Conservation (phyloP, 2,329 filamentous ascomycete species). For the Neopestalotiopsis rosae region DNA sequence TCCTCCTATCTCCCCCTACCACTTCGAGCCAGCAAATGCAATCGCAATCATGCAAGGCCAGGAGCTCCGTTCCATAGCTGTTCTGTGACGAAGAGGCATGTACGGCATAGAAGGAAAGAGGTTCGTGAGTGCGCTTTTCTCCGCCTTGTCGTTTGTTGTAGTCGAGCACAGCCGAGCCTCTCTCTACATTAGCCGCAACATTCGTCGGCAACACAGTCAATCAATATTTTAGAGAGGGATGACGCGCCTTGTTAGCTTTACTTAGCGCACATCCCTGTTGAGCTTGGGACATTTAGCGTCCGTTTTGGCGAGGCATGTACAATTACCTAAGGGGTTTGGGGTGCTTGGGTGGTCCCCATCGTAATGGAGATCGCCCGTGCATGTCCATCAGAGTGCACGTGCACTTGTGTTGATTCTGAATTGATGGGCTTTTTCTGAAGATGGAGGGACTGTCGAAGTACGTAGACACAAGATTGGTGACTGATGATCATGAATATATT, state of each 20-base stretch:
- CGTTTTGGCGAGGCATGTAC: neutral
- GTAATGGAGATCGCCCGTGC: neutral
- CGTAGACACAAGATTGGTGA: too few relatives aligned
- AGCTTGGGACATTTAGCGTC: neutral
- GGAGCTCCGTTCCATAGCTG: slow-evolving; percentile 22
- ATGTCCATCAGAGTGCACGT: neutral
- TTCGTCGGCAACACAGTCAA: neutral
- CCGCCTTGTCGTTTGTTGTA: slow-evolving; percentile 6
- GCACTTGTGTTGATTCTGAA: neutral
- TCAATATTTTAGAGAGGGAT: neutral
- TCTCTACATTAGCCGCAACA: neutral
- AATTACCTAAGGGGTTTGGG: neutral
- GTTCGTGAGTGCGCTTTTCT: neutral
- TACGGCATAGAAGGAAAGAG: neutral
- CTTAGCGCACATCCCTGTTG: neutral
- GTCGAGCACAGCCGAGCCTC: neutral
- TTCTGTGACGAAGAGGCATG: neutral
- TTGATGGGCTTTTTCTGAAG: neutral
- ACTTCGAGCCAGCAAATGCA: slow-evolving; percentile 20
- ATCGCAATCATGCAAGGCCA: slow-evolving; percentile 23
- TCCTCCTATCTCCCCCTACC: slow-evolving; percentile 21
- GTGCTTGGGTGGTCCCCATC: neutral
- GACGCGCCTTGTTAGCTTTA: neutral
- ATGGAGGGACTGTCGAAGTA: too few relatives aligned
- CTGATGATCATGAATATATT: neutral